Percentiles rank a stretch among this genome's conserved stretches.
Conservation (phyloP, 495 filamentous ascomycete genomes). For the Delitschia confertaspora region DNA sequence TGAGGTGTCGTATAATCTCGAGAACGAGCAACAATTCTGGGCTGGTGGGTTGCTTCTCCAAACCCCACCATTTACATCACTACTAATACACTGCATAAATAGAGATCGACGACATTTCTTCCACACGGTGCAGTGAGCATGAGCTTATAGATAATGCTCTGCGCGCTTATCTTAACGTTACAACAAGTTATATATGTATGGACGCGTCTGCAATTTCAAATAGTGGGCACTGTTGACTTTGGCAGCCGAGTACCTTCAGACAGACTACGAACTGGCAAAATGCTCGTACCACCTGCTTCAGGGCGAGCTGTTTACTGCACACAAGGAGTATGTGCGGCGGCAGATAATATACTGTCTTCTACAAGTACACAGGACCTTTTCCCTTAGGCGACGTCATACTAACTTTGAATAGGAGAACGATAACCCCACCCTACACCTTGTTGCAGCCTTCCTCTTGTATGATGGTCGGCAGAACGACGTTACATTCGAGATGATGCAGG, state of each 20-base stretch:
- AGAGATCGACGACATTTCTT: conserved; percentile 79
- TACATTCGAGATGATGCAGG: conserved; percentile 78
- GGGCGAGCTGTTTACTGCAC: conserved; percentile 59
- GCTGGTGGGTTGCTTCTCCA: conserved; percentile 52
- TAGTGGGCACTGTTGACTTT: conserved; percentile 10
- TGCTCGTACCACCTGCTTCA: conserved; percentile 76
- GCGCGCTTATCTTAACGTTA: conserved; percentile 72
- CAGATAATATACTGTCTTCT: conserved; percentile 88
- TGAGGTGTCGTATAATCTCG: conserved; percentile 58
- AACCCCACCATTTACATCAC: conserved; percentile 10
- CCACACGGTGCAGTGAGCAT: conserved; percentile 59
- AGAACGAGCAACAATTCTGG: conserved; percentile 92
- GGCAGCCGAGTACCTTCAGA: conserved; percentile 68
- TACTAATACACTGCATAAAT: conserved; percentile 14
- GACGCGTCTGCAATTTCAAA: neutral
- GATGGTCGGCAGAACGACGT: conserved; percentile 71
- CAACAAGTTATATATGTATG: conserved; percentile 62
- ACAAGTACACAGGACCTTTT: conserved; percentile 47
- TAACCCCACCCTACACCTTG: conserved; percentile 64
- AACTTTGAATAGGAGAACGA: conserved; percentile 58
- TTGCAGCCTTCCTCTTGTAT: conserved; percentile 79
- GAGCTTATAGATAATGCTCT: conserved; percentile 79
- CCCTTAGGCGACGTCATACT: conserved; percentile 1
- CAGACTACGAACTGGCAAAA: conserved; percentile 73
- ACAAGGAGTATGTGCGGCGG: conserved; percentile 79